phyloP scores from a whole-genome alignment of 768 basidiomycete species.

The Tulasnella sp. region DNA sequence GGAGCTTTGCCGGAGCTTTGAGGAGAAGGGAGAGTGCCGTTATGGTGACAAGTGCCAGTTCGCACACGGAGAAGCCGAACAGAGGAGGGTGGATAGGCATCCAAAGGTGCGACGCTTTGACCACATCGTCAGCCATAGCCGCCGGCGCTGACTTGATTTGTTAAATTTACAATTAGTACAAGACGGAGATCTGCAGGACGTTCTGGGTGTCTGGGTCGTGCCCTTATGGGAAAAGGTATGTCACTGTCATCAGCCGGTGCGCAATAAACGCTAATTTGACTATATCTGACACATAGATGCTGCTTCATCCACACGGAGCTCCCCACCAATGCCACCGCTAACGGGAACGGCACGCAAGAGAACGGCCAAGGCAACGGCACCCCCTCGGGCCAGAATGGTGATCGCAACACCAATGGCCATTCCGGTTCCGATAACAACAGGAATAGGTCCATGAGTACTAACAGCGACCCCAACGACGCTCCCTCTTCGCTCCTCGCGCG shows the following conservation, averaged over 20 bases:
- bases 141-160: conserved; percentile 19
- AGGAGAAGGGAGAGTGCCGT: conserved; percentile 78
- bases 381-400: conserved; percentile 29
- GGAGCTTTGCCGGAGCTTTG: conserved; percentile 82
- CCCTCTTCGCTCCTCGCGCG: conserved; percentile 66
- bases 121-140: conserved; percentile 19
- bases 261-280: background rate
- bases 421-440: conserved; percentile 37
- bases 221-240: conserved; percentile 71
- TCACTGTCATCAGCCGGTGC: background rate
- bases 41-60: conserved; percentile 89
- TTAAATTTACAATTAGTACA: conserved; percentile 45
- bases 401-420: conserved; percentile 35
- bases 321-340: conserved; percentile 23
- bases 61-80: conserved; percentile 83
- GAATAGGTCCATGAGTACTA: conserved; percentile 47
- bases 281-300: conserved; percentile 32
- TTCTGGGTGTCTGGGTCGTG: conserved; percentile 93
- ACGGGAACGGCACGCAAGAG: background rate
- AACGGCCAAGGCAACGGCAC: conserved; percentile 15
- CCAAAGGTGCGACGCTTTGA: conserved; percentile 87
- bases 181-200: conserved; percentile 91
- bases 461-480: conserved; percentile 66
- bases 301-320: conserved; percentile 91
- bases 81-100: conserved; percentile 73